Conservation (phyloP, 192 early-diverging fungal species). For the Lobosporangium transversale region DNA sequence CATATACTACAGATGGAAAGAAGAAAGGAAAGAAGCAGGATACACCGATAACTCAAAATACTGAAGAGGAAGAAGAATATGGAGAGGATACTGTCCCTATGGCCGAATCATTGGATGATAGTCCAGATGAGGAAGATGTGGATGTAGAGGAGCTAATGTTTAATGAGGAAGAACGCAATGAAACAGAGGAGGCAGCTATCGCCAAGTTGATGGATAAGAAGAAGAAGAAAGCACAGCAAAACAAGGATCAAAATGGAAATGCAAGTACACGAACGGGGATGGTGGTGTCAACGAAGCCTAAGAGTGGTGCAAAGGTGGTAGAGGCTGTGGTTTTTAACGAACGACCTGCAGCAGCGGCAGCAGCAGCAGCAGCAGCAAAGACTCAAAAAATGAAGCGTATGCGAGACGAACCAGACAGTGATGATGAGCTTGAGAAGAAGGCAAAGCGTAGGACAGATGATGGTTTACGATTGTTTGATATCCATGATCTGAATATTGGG, state of each 20-base stretch:
- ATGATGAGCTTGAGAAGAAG: slow-evolving; percentile 52
- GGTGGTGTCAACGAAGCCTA: slow-evolving; percentile 6
- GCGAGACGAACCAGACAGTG: slow-evolving; percentile 34
- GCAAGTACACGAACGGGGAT: not conserved
- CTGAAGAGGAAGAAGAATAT: slow-evolving; percentile 1
- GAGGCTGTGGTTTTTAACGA: slow-evolving; percentile 50
- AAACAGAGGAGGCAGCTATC: slow-evolving; percentile 39
- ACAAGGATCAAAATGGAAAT: not conserved
- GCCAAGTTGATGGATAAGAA: slow-evolving; percentile 40
- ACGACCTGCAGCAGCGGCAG: slow-evolving; percentile 45
- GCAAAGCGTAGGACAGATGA: slow-evolving; percentile 56
- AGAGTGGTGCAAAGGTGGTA: slow-evolving; percentile 34
- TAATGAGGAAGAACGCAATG: slow-evolving; percentile 47
- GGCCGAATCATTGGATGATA: slow-evolving; percentile 22
- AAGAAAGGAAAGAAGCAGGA: slow-evolving; percentile 1
- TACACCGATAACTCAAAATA: not conserved
- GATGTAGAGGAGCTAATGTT: slow-evolving; percentile 30
- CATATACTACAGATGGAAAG: not conserved
- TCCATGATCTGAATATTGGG: slow-evolving; percentile 57
- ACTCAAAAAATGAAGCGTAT: slow-evolving; percentile 48
- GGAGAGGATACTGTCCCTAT: slow-evolving; percentile 5
- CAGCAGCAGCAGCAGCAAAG: slow-evolving; percentile 41
- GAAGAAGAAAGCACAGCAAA: slow-evolving; percentile 9
- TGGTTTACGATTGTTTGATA: slow-evolving; percentile 56
- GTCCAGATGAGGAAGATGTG: slow-evolving; percentile 16